A percentile compares a stretch with the other conserved stretches of the same genome.
phyloP scores from a whole-genome alignment of 192 early-diverging fungal species.

The Mortierella antarctica region DNA sequence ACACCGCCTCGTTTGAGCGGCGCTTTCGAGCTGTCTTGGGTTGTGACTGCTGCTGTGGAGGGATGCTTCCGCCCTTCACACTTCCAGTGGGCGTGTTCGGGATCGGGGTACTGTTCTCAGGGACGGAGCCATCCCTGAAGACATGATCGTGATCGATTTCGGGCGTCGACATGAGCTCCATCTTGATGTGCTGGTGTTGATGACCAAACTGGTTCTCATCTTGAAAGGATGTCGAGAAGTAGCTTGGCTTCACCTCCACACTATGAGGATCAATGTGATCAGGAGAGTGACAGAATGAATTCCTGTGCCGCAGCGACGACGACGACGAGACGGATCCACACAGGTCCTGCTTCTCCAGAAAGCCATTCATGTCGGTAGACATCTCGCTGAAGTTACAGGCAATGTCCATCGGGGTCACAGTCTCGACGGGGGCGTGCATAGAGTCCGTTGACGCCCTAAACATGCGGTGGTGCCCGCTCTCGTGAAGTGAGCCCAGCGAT shows the following conservation, averaged over 20 bases:
- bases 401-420: conserved; percentile 53
- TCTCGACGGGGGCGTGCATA: conserved; percentile 41
- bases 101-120: neutral
- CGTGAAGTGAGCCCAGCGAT: conserved; percentile 39
- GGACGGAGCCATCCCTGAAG: conserved; percentile 17
- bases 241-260: conserved; percentile 49
- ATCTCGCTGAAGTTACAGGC: conserved; percentile 33
- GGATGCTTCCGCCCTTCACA: neutral
- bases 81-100: conserved; percentile 21
- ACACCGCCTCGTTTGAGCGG: conserved; percentile 40
- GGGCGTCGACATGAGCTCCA: conserved; percentile 31
- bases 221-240: conserved; percentile 30
- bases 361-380: conserved; percentile 16
- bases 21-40: conserved; percentile 37
- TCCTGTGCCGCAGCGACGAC: neutral
- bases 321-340: neutral
- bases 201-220: conserved; percentile 10
- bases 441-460: conserved; percentile 47
- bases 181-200: conserved; percentile 23
- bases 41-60: neutral
- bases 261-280: conserved; percentile 50
- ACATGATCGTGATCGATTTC: conserved; percentile 26
- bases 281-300: conserved; percentile 43
- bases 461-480: conserved; percentile 36
- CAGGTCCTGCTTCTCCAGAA: conserved; percentile 33